phyloP scores from a whole-genome alignment of 805 yeast genomes.

The Yamadazyma akitaensis region DNA sequence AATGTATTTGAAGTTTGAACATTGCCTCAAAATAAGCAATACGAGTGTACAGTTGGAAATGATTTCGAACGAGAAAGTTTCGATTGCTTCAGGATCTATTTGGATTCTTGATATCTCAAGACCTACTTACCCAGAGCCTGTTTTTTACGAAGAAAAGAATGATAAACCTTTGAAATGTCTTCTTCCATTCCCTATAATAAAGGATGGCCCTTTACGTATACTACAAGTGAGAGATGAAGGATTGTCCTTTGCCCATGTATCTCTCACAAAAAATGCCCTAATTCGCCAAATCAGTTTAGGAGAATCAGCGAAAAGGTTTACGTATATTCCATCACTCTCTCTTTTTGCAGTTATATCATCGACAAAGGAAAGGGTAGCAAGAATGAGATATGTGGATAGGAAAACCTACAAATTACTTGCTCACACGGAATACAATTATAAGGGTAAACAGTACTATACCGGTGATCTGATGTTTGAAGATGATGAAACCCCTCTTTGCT shows the following conservation, averaged over 20 bases:
- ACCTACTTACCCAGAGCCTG: slow-evolving; percentile 25
- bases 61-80: slow-evolving; percentile 17
- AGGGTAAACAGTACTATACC: slow-evolving; percentile 16
- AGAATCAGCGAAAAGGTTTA: slow-evolving; percentile 32
- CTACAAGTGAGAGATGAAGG: slow-evolving; percentile 36
- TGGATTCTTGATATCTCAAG: slow-evolving; percentile 33
- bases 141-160: slow-evolving; percentile 33
- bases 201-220: neutral
- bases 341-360: slow-evolving; percentile 30
- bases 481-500: slow-evolving; percentile 30
- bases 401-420: slow-evolving; percentile 23
- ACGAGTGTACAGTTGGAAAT: slow-evolving; percentile 21
- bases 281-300: slow-evolving; percentile 28
- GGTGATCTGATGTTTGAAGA: slow-evolving; percentile 7
- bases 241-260: slow-evolving; percentile 24
- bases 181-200: slow-evolving; percentile 1
- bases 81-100: slow-evolving; percentile 24
- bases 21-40: slow-evolving; percentile 25
- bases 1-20: slow-evolving; percentile 7
- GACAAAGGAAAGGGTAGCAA: slow-evolving; percentile 22
- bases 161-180: slow-evolving; percentile 23
- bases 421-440: slow-evolving; percentile 21
- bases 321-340: slow-evolving; percentile 26
- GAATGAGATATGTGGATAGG: slow-evolving; percentile 34
- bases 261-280: slow-evolving; percentile 21